A percentile compares a stretch with the other conserved stretches of the same genome.
Conservation (phyloP, 129 eudicot species). For the Arctium lappa region DNA sequence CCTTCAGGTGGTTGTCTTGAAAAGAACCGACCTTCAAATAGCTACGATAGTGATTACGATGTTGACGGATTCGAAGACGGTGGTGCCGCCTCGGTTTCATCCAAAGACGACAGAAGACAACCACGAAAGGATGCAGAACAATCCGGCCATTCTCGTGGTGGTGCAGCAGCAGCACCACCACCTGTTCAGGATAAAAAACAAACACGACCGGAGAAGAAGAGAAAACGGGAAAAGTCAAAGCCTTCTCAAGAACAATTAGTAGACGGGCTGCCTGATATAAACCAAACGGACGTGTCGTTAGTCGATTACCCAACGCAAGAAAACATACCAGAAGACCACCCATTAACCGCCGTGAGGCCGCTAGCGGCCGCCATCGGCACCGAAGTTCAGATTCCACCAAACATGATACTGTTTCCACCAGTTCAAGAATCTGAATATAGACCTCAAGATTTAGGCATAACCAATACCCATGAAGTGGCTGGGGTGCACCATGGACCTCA, state of each 20-base stretch:
- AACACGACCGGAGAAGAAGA: constrained; percentile 24
- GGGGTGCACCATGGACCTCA: constrained; percentile 34
- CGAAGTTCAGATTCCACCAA: constrained; percentile 26
- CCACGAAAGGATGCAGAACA: constrained; percentile 20
- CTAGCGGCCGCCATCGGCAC: constrained; percentile 7
- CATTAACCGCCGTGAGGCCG: constrained; percentile 22
- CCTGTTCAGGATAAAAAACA: constrained; percentile 20
- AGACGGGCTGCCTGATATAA: constrained; percentile 29
- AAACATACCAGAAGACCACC: constrained; percentile 18
- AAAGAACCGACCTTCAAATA: constrained; percentile 52
- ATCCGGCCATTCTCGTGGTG: constrained; percentile 11
- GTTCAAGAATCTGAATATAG: constrained; percentile 40
- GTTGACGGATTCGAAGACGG: constrained; percentile 56
- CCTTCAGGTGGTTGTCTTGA: constrained; percentile 42
- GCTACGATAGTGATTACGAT: constrained; percentile 78
- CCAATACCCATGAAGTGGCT: constrained; percentile 20
- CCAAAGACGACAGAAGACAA: constrained; percentile 48
- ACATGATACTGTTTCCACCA: constrained; percentile 33
- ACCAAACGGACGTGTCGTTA: constrained; percentile 5
- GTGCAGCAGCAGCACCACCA: neutral
- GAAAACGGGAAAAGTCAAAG: constrained; percentile 27
- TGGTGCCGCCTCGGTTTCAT: constrained; percentile 58
- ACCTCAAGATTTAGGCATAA: constrained; percentile 24
- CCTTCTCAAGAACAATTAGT: constrained; percentile 21
- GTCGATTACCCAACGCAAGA: constrained; percentile 19